A percentile compares a stretch with the other conserved stretches of the same genome.
Evolutionary conservation across 106 monocot genomes (phyloP).

Genomic region (Dendrobium chrysotoxum): DNA sequence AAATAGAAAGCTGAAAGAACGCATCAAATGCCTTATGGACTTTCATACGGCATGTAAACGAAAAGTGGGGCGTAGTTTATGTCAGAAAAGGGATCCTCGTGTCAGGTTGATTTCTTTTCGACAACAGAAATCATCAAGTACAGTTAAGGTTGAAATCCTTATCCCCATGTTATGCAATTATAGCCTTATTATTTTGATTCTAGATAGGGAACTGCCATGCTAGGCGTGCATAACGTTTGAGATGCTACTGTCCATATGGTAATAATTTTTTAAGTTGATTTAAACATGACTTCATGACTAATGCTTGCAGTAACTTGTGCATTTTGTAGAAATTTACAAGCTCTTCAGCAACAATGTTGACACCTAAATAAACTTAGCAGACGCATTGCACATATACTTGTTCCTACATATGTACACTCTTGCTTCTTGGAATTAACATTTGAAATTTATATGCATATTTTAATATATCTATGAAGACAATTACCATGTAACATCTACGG

Average conservation of each 20-base stretch:
- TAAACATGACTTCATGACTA: not conserved
- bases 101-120: conserved; percentile 58
- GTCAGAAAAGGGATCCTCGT: conserved; percentile 73
- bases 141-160: conserved; percentile 25
- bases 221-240: not conserved
- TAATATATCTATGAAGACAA: not conserved
- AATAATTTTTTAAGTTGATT: conserved; percentile 1
- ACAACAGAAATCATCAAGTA: conserved; percentile 10
- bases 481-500: not conserved
- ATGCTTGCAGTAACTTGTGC: not conserved
- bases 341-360: not conserved
- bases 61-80: conserved; percentile 20
- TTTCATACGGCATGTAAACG: conserved; percentile 54
- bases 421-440: not conserved
- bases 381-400: not conserved
- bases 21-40: conserved; percentile 77
- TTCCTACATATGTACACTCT: not conserved
- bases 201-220: not conserved
- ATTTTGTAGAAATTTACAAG: not conserved
- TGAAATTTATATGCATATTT: not conserved
- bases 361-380: not conserved
- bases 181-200: not conserved
- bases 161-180: conserved; percentile 4
- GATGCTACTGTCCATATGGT: not conserved
- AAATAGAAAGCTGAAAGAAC: conserved; percentile 64